Percentiles rank a stretch among this genome's conserved stretches.
These are phyloP conservation scores for Closterium sp. DNA, from an alignment of 139 green algal species.

Conservation along the genomic window DNA sequence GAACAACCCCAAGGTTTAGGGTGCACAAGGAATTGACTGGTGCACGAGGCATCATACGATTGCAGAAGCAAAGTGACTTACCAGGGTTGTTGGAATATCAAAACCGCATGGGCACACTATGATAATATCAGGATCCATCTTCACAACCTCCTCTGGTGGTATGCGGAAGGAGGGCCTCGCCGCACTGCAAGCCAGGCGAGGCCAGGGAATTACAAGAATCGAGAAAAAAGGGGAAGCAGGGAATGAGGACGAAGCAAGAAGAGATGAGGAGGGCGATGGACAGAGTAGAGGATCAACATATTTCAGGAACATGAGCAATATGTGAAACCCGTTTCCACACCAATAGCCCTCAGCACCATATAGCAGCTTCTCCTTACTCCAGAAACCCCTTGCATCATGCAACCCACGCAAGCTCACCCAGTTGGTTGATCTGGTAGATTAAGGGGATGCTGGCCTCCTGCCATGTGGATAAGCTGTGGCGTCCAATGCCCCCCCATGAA, in stretches of 20 bases:
- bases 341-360: not conserved
- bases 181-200: conserved; percentile 22
- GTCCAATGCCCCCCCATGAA: conserved; percentile 86
- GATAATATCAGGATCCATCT: conserved; percentile 72
- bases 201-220: not conserved
- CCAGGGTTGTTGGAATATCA: conserved; percentile 51
- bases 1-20: not conserved
- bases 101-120: conserved; percentile 79
- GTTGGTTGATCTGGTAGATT: conserved; percentile 57
- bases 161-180: conserved; percentile 58
- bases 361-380: not conserved
- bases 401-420: not conserved
- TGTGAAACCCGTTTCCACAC: not conserved
- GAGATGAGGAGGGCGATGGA: not conserved
- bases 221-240: not conserved
- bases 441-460: conserved; percentile 69
- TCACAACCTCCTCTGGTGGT: conserved; percentile 52
- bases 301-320: not conserved
- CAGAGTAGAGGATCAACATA: not conserved
- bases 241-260: not conserved
- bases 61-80: not conserved
- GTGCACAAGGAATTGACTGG: too few species aligned
- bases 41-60: conserved; percentile 30
- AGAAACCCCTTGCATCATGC: not conserved
- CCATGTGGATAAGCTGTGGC: conserved; percentile 79